These are phyloP conservation scores for Pyrenophora tritici-repentis DNA, from an alignment of 2,329 filamentous ascomycete species.

Conservation along the genomic window DNA sequence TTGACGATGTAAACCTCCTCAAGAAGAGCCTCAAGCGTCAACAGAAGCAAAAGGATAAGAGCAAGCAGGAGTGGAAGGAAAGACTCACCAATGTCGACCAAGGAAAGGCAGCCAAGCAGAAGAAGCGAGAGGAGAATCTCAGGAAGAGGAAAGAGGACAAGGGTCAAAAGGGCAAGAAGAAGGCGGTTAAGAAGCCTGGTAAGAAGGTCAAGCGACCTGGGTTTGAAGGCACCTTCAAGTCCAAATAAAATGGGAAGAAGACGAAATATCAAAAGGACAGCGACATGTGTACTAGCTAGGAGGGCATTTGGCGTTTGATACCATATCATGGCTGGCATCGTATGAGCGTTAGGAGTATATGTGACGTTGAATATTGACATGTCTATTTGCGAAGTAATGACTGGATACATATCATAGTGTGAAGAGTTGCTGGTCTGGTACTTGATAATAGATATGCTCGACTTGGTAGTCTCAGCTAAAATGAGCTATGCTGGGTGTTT, in stretches of 20 bases:
- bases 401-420: too few species aligned
- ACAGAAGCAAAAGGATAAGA: slow-evolving; percentile 87
- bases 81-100: slow-evolving; percentile 53
- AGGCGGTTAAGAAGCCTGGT: slow-evolving; percentile 57
- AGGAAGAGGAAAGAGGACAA: slow-evolving; percentile 76
- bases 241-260: slow-evolving; percentile 28
- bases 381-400: slow-evolving; percentile 9
- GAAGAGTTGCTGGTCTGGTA: background rate
- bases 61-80: slow-evolving; percentile 77
- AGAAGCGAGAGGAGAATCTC: slow-evolving; percentile 60
- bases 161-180: slow-evolving; percentile 70
- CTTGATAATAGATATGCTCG: too few species aligned
- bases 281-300: slow-evolving; percentile 21
- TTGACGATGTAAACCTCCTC: slow-evolving; percentile 77
- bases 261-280: slow-evolving; percentile 4
- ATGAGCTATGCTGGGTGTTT: too few species aligned
- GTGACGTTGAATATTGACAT: slow-evolving; percentile 30
- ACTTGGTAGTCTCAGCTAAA: too few species aligned
- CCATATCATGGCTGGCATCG: slow-evolving; percentile 32
- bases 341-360: slow-evolving; percentile 33
- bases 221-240: slow-evolving; percentile 70
- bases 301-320: slow-evolving; percentile 39
- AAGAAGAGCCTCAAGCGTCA: slow-evolving; percentile 97
- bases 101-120: slow-evolving; percentile 55
- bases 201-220: slow-evolving; percentile 60